Conservation (phyloP, 2,329 filamentous ascomycete genomes). For the Penicillium occitanis region DNA sequence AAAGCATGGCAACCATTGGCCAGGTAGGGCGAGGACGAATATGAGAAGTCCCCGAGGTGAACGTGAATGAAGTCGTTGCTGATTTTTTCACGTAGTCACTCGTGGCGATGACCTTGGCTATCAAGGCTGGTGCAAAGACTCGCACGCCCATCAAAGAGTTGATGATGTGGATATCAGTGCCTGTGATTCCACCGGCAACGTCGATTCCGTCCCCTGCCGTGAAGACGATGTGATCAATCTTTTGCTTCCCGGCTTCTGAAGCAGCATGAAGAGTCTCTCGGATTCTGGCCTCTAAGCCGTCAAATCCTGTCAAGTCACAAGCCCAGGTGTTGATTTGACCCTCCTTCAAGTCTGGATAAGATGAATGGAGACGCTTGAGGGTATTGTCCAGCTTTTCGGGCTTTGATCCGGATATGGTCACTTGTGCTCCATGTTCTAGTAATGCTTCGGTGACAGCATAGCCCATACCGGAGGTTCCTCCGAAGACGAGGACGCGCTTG, state of each 20-base stretch:
- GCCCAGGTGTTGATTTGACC: conserved; percentile 40
- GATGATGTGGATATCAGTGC: conserved; percentile 22
- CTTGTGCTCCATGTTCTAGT: conserved; percentile 50
- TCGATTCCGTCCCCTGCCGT: conserved; percentile 55
- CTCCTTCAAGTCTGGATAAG: conserved; percentile 45
- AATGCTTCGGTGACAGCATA: conserved; percentile 53
- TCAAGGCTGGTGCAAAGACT: conserved; percentile 44
- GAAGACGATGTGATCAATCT: conserved; percentile 58
- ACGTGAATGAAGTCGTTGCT: conserved; percentile 51
- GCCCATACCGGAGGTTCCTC: conserved; percentile 55
- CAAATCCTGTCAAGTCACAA: conserved; percentile 28
- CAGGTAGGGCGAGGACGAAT: conserved; percentile 37
- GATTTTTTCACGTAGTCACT: conserved; percentile 44
- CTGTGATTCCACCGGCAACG: conserved; percentile 33
- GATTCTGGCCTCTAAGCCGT: conserved; percentile 11
- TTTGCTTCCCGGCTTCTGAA: conserved; percentile 3
- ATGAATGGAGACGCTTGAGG: conserved; percentile 39
- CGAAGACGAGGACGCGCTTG: conserved; percentile 52
- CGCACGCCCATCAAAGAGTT: conserved; percentile 32
- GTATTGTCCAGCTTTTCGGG: conserved; percentile 42
- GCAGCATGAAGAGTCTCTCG: conserved; percentile 11
- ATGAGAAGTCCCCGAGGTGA: conserved; percentile 54
- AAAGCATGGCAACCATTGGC: conserved; percentile 31
- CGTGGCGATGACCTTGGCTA: conserved; percentile 52
- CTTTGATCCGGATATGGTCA: conserved; percentile 52